Percentiles rank a stretch among this genome's conserved stretches.
These are phyloP conservation scores for Rhodofomes roseus DNA, from an alignment of 1,284 basidiomycete genomes.

Conservation along the genomic window DNA sequence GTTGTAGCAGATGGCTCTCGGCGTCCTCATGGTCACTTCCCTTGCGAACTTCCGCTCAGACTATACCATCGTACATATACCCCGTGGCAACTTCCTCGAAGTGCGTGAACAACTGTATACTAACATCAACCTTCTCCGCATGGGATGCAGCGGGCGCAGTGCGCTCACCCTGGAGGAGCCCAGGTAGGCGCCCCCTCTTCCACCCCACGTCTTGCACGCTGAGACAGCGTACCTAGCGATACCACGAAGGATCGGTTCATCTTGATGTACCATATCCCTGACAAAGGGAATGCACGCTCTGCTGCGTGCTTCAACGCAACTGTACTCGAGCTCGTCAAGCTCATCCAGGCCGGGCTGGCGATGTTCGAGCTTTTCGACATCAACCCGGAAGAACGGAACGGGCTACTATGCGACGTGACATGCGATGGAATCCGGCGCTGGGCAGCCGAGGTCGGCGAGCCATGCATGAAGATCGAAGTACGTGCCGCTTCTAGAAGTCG, in stretches of 20 bases:
- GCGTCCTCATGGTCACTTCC: conserved; percentile 74
- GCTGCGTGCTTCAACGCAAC: conserved; percentile 46
- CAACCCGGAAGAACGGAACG: conserved; percentile 45
- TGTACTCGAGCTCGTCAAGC: conserved; percentile 70
- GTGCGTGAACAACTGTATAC: conserved; percentile 64
- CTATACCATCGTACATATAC: conserved; percentile 75
- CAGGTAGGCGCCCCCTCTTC: conserved; percentile 36
- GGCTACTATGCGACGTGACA: conserved; percentile 71
- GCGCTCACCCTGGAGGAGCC: conserved; percentile 74
- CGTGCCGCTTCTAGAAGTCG: conserved; percentile 10
- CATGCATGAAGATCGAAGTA: conserved; percentile 60
- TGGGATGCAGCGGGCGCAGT: conserved; percentile 73
- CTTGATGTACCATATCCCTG: conserved; percentile 60
- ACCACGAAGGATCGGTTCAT: conserved; percentile 75
- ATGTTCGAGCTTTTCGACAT: conserved; percentile 64
- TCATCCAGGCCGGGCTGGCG: conserved; percentile 63
- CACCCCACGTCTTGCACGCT: neutral
- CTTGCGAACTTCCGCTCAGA: conserved; percentile 81
- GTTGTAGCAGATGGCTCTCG: conserved; percentile 51
- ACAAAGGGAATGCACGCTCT: conserved; percentile 29
- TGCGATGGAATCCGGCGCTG: conserved; percentile 66
- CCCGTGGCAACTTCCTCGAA: conserved; percentile 60
- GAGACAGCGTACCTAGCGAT: conserved; percentile 43
- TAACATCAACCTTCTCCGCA: conserved; percentile 74
- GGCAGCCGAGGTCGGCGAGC: conserved; percentile 61